A percentile compares a stretch with the other conserved stretches of the same genome.
phyloP scores from a whole-genome alignment of 352 stramenopile genomes.

The Saprolegnia diclina region DNA sequence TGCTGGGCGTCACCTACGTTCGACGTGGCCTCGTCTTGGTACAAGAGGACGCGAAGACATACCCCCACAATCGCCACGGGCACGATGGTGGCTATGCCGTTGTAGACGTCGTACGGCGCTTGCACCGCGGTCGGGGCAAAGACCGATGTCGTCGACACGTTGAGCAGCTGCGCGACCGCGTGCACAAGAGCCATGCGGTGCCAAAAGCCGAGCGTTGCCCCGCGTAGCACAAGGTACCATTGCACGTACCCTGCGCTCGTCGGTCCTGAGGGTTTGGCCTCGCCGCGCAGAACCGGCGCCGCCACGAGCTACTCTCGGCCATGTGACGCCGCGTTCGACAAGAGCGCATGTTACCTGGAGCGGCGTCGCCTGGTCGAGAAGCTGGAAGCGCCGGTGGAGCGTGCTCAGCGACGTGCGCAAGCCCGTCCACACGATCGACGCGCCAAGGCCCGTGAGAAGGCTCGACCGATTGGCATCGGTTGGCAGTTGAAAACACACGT shows the following conservation, averaged over 20 bases:
- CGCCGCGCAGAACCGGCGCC: neutral
- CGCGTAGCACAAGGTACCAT: conserved; percentile 1
- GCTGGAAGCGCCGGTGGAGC: conserved; percentile 3
- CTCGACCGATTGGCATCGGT: too few species aligned
- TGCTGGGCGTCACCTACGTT: neutral
- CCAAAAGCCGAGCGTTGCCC: neutral
- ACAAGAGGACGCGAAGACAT: neutral
- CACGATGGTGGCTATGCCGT: neutral
- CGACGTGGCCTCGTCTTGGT: neutral
- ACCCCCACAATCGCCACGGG: neutral
- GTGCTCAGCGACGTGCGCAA: neutral
- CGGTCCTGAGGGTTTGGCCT: neutral
- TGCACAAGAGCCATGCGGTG: conserved; percentile 6
- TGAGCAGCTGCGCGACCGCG: neutral
- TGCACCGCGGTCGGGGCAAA: neutral
- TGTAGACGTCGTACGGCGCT: neutral
- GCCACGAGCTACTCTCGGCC: neutral
- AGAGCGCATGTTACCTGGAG: neutral
- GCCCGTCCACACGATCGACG: neutral
- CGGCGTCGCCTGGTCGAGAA: conserved; percentile 2
- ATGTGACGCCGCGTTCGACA: neutral
- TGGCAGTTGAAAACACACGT: neutral
- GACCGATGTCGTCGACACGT: neutral
- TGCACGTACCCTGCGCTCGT: neutral
- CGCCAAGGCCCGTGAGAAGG: neutral